Base-by-base conservation (phyloP, 2,329 filamentous ascomycete genomes). In the Penicillium italicum region DNA sequence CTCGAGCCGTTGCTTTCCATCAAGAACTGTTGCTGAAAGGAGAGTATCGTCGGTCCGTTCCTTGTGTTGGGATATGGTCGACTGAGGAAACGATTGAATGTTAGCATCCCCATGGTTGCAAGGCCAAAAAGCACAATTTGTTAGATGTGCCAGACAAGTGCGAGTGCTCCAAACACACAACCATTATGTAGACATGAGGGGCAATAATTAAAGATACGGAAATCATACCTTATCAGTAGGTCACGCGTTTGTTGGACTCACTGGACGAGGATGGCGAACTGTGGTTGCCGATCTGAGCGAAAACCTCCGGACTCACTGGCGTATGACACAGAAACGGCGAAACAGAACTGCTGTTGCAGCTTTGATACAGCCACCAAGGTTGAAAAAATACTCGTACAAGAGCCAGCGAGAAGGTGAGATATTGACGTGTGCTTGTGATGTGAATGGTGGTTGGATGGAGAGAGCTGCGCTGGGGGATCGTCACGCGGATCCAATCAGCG, bases 101-200 rank as follows among this genome's bases (percentile, higher is more conserved):
- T 74, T 66, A 74, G 71, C 70, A 74, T 71, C 46, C 64, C 68
- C 71, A 72, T 72, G 10, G 33, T 71, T 50, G 45, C 42, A 33
- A 43, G 33, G 20, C 16, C 33, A 42, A 46, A 45, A 38, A 38
- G 38, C 40, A 49, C 33, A 33, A 22, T 31, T 37, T 43, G 14
- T 24, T 41, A 30, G 33, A 49, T 24, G 24, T 49, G 26, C 10
- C 40, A 45, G 20, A 33, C 28, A 40, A 16, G 16, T 14, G 22
- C 24, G n/a, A 37, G 30, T 20, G 16, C 24, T 44, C 28, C 16
- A 41, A 36, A 24, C 20, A 18, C 18, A 46, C 20, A n/a, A 9
- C 6, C 26, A n/a, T 43, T 37, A 50, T 40, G n/a, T 44, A 49
- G 40, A 50, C 11, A 42, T 20, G 34, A 45, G 36, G 30, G 36